phyloP scores from a whole-genome alignment of 2,329 filamentous ascomycete species.

The Raffaelea ambrosiae region DNA sequence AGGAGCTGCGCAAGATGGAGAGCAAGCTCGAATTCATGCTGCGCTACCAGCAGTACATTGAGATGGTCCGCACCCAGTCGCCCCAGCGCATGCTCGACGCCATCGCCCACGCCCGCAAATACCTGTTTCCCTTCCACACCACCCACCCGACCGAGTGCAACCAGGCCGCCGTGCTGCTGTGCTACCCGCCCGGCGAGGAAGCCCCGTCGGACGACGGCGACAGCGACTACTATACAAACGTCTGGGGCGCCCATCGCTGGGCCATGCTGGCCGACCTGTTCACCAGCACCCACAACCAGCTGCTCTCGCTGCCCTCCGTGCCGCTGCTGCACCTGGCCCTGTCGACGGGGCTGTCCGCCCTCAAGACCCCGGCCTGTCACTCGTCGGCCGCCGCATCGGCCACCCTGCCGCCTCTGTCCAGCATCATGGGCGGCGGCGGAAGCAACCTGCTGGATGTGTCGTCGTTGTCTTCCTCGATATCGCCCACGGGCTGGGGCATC shows the following conservation, averaged over 20 bases:
- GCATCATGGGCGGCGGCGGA: no score
- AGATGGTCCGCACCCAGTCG: constrained; percentile 65
- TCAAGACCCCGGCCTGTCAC: constrained; percentile 94
- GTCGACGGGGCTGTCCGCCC: constrained; percentile 80
- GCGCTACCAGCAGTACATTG: constrained; percentile 89
- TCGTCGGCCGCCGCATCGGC: constrained; percentile 36
- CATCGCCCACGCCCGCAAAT: constrained; percentile 72
- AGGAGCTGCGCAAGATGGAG: constrained; percentile 81
- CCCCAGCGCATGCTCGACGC: constrained; percentile 64
- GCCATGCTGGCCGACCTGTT: constrained; percentile 69
- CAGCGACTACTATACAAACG: constrained; percentile 12
- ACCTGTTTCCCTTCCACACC: constrained; percentile 62
- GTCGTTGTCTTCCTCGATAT: no score
- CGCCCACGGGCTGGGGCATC: no score
- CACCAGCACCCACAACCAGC: constrained; percentile 73
- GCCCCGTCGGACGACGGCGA: no score
- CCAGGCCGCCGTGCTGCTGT: constrained; percentile 72
- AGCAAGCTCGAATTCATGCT: constrained; percentile 89
- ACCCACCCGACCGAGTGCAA: constrained; percentile 61
- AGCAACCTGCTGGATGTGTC: no score
- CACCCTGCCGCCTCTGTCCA: no score
- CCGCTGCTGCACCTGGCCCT: constrained; percentile 87
- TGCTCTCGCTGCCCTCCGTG: constrained; percentile 72
- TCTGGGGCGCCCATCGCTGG: constrained; percentile 73
- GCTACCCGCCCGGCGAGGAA: constrained; percentile 52